Conservation (phyloP, 371 early-diverging fungal genomes). For the Zychaea mexicana region DNA sequence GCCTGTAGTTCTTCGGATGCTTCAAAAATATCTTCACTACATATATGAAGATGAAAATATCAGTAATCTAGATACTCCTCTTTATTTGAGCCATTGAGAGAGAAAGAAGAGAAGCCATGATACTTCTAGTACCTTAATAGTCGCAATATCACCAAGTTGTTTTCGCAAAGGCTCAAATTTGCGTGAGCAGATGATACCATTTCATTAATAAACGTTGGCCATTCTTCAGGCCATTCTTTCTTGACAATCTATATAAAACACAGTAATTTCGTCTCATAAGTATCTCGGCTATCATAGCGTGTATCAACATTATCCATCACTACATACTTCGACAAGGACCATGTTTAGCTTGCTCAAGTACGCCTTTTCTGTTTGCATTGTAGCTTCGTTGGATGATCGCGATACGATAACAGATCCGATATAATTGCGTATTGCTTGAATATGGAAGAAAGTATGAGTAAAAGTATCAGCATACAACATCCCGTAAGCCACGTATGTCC, state of each 20-base stretch:
- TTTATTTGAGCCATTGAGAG: background rate
- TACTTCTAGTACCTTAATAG: slow-evolving; percentile 69
- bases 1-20: slow-evolving; percentile 92
- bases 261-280: no score
- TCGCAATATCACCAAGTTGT: slow-evolving; percentile 95
- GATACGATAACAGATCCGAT: slow-evolving; percentile 78
- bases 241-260: slow-evolving; percentile 83
- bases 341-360: slow-evolving; percentile 84
- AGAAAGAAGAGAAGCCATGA: background rate
- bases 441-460: slow-evolving; percentile 39
- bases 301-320: no score
- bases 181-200: slow-evolving; percentile 85
- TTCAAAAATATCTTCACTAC: slow-evolving; percentile 96
- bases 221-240: slow-evolving; percentile 98
- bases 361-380: slow-evolving; percentile 42
- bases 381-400: slow-evolving; percentile 69
- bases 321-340: slow-evolving; percentile 81
- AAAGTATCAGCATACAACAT: no score
- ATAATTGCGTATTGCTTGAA: slow-evolving; percentile 72
- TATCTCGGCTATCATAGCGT: no score
- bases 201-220: slow-evolving; percentile 96
- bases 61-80: no score
- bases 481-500: no score
- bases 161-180: slow-evolving; percentile 87
- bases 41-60: no score